These are phyloP conservation scores for Hanseniaspora pseudoguilliermondii DNA, from an alignment of 805 yeast genomes.

Conservation along the genomic window DNA sequence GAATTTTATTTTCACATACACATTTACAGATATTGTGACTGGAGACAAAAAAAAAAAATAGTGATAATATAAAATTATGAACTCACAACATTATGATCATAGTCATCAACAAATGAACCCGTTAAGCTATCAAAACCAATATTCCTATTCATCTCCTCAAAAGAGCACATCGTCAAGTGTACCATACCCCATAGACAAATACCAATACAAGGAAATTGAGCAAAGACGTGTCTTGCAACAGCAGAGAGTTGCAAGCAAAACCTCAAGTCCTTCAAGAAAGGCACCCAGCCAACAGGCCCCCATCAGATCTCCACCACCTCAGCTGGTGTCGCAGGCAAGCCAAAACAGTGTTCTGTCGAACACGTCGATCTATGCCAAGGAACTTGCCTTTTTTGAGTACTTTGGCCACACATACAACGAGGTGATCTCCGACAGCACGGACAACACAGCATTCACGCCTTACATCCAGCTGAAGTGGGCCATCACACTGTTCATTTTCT, in stretches of 20 bases:
- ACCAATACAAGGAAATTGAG: background rate
- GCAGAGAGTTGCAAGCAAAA: background rate
- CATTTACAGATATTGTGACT: too few species aligned
- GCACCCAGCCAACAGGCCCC: background rate
- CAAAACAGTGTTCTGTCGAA: constrained; percentile 3
- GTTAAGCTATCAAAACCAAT: background rate
- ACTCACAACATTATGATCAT: background rate
- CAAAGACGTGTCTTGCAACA: background rate
- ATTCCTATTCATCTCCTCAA: background rate
- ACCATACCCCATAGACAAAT: background rate
- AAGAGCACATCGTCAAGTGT: background rate
- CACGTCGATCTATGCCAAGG: constrained; percentile 1
- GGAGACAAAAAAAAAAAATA: background rate
- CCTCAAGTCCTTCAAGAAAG: background rate
- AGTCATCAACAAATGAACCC: background rate
- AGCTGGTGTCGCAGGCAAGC: constrained; percentile 1
- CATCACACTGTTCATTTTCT: constrained; percentile 38
- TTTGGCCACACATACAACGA: constrained; percentile 21
- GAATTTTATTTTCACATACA: too few species aligned
- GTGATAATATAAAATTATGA: background rate
- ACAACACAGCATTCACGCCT: constrained; percentile 30
- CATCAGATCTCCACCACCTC: constrained; percentile 6
- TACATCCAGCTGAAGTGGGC: constrained; percentile 52
- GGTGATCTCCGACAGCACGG: constrained; percentile 21
- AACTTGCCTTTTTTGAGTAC: constrained; percentile 15